Percentiles rank a stretch among this genome's conserved stretches.
Evolutionary conservation across 768 basidiomycete species (phyloP).

Genomic region (Leccinum obscurum): DNA sequence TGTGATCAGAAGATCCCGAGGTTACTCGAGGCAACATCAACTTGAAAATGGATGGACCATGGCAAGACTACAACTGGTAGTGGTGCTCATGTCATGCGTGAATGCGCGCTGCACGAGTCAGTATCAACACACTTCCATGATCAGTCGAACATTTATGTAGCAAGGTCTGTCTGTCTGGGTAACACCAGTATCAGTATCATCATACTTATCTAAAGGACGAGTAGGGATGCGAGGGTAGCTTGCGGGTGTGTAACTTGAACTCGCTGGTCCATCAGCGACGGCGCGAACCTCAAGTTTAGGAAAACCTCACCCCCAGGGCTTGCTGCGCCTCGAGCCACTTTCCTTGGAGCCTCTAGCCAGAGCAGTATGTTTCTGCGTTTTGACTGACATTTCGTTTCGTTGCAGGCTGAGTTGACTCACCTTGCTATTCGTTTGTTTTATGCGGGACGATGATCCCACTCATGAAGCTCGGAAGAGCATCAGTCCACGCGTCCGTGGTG

Average conservation of each 20-base stretch:
- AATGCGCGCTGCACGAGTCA: constrained; percentile 58
- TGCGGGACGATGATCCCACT: neutral
- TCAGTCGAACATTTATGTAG: neutral
- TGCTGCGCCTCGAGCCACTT: constrained; percentile 87
- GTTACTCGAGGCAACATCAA: too few relatives aligned
- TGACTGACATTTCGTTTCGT: constrained; percentile 6
- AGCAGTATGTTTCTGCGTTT: neutral
- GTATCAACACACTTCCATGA: neutral
- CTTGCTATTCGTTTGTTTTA: neutral
- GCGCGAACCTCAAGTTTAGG: neutral
- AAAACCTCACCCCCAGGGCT: constrained; percentile 68
- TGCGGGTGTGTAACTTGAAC: constrained; percentile 78
- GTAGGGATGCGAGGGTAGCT: constrained; percentile 78
- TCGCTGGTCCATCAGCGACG: constrained; percentile 13
- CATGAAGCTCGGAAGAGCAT: constrained; percentile 1
- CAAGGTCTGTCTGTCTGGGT: neutral
- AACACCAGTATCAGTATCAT: neutral
- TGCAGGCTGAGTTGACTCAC: constrained; percentile 3
- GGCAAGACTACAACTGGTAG: too few relatives aligned
- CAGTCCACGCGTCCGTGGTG: too few relatives aligned
- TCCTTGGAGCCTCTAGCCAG: constrained; percentile 90
- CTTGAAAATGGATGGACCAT: too few relatives aligned
- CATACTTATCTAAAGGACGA: constrained; percentile 55
- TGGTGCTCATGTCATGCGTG: constrained; percentile 83
- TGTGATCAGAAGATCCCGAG: too few relatives aligned